Base-by-base conservation (phyloP, 2,329 filamentous ascomycete genomes). In the Gliomastix tumulicola region DNA sequence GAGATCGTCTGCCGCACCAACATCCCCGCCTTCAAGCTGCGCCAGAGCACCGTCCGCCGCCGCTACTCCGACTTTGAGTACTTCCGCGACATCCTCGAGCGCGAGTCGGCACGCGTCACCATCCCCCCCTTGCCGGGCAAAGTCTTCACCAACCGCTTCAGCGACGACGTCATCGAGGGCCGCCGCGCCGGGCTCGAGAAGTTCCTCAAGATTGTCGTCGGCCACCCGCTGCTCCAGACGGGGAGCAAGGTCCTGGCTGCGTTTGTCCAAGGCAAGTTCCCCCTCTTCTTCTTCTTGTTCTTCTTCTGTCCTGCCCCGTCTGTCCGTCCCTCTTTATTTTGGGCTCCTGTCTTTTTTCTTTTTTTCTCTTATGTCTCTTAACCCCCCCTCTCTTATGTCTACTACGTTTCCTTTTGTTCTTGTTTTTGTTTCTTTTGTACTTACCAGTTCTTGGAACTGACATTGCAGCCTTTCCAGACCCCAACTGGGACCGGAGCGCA, bases 31-130 rank as follows among this genome's bases (percentile, higher is more conserved):
- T 98, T 98, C 76, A 97, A 97, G 70, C 80, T 96, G 51, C 88
- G 89, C 48, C 78, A 85, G 58, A 88, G 82, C 46, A 79, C 81
- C 49, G 92, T 98, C 44, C 88, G 89, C 49, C 82, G 92, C 44
- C 87, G 92, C 36, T 98, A 98, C 71, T 92, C 84, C 39, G 92
- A 98, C 63, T 98, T 98, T 60, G 92, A 98, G 68, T 90, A 95
- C 67, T 98, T 98, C 63, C 86, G 92, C 57, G 92, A 98, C 63
- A 94, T 97, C 45, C 78, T 98, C 42, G 92, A 98, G 76, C 82
- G 92, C 49, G 92, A 98, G 67, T 86, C 79, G 51, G 89, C 89
- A 40, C 79, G 90, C 46, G 92, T 98, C 40, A 95, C 88, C 17
- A 98, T 98, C 54, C 92, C 92, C 1, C 90, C 92, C 6, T 68